Evolutionary conservation across 345 rosid genomes (phyloP).

Genomic region (Rhodamnia rubescens): DNA sequence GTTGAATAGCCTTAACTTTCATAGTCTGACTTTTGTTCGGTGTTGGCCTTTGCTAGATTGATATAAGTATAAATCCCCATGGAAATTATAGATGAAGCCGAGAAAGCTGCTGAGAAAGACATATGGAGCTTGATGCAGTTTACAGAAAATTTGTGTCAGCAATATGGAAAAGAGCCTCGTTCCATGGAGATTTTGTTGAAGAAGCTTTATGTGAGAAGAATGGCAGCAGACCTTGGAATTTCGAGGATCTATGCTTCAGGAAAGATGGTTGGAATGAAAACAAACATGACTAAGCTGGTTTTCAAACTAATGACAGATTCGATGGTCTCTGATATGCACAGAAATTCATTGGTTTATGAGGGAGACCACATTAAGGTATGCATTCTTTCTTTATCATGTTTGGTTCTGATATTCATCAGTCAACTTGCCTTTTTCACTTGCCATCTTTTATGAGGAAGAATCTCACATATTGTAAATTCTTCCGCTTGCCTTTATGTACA

Average conservation of each 20-base stretch:
- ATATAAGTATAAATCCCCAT: constrained; percentile 66
- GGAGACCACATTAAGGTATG: constrained; percentile 70
- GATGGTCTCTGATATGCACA: constrained; percentile 52
- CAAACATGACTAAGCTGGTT: constrained; percentile 69
- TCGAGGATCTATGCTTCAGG: constrained; percentile 63
- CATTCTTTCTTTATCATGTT: background rate
- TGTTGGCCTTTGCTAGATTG: constrained; percentile 38
- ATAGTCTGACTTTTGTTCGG: background rate
- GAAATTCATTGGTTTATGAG: constrained; percentile 51
- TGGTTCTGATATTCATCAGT: background rate
- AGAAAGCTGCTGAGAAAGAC: constrained; percentile 78
- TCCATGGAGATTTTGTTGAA: constrained; percentile 84
- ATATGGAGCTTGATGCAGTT: constrained; percentile 78
- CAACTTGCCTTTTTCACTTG: background rate
- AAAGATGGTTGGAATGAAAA: constrained; percentile 79
- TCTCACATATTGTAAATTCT: background rate
- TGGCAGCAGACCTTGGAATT: constrained; percentile 96
- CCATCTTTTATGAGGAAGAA: background rate
- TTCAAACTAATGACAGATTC: constrained; percentile 76
- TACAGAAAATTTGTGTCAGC: constrained; percentile 74
- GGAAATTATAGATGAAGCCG: constrained; percentile 71
- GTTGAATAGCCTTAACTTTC: background rate
- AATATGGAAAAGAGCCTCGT: constrained; percentile 84
- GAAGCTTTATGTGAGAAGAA: constrained; percentile 83
- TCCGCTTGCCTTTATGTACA: background rate